Evolutionary conservation across 306 rosid genomes (phyloP), one percentile per base, ranked within the genome.

Genomic region (Lotus japonicus): DNA sequence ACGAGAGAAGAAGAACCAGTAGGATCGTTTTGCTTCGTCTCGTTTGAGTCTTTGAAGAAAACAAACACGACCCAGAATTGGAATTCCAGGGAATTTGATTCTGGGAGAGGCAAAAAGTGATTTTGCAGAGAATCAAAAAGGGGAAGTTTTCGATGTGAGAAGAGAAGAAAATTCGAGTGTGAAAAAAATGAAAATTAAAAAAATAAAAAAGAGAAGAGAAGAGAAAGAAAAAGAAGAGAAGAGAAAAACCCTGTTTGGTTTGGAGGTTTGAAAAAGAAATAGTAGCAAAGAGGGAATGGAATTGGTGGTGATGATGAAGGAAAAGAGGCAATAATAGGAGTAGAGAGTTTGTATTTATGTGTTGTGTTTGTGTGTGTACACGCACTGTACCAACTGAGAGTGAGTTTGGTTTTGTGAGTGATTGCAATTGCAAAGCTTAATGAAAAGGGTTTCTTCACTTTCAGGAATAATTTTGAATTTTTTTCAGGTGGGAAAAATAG

Each of bases 321-420:
- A 54, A n/a, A 50, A 44, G 26, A 45, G 13, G 21, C 4, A 36
- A 69, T 54, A 44, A 68, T 35, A n/a, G 12, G 39, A 8, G 2
- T 58, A 72, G 65, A 36, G n/a, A n/a, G n/a, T n/a, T 74, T 58
- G 53, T 70, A 35, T 65, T 39, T 77, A 57, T 71, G 58, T 64
- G 77, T 64, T 26, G 2, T 51, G 5, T 75, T 2, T 51, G 5
- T 75, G 68, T 72, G 41, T 49, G 44, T 75, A 42, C 73, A 68
- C 76, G 66, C 72, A 76, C 71, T 58, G 72, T 54, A 21, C 72
- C 61, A 70, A 62, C 81, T 70, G 76, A 70, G 66, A 52, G 51
- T 10, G 50, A 41, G 14, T 9, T 16, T 7, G 15, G 21, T 18
- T 14, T 16, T 38, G 13, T 1, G 35, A 52, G 21, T 43, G 49